Evolutionary conservation across 2,329 filamentous ascomycete species (phyloP).

Genomic region (Ceratocystis cubensis): DNA sequence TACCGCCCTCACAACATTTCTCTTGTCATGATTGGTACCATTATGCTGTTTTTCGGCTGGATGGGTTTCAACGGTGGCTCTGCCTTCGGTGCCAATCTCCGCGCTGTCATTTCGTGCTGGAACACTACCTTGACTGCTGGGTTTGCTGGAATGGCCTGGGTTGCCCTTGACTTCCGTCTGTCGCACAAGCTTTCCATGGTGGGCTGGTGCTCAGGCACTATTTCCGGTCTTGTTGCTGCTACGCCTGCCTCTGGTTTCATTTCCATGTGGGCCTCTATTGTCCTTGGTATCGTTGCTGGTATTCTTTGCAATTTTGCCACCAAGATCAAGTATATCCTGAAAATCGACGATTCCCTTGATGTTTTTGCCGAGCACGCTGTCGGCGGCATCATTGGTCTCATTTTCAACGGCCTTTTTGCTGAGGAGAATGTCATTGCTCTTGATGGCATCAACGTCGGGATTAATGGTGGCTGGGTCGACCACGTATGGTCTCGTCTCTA

Average conservation of each 20-base stretch:
- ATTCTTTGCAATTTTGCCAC: conserved; percentile 56
- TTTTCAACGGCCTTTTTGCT: conserved; percentile 64
- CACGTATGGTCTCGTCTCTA: conserved; percentile 63
- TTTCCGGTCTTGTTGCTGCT: conserved; percentile 57
- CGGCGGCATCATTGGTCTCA: conserved; percentile 54
- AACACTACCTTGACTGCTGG: conserved; percentile 90
- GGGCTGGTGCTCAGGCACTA: conserved; percentile 59
- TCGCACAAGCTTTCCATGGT: conserved; percentile 85
- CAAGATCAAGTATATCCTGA: conserved; percentile 50
- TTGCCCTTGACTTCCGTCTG: conserved; percentile 86
- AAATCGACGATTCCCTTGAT: conserved; percentile 59
- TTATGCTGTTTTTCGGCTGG: conserved; percentile 98
- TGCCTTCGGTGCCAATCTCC: conserved; percentile 82
- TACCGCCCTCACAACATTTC: conserved; percentile 99
- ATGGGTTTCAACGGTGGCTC: conserved; percentile 97
- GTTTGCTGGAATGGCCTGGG: conserved; percentile 88
- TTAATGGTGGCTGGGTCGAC: conserved; percentile 59
- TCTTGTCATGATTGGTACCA: conserved; percentile 85
- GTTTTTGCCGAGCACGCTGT: conserved; percentile 60
- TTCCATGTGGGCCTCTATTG: conserved; percentile 53
- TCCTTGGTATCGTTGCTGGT: conserved; percentile 54
- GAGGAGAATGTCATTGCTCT: conserved; percentile 59
- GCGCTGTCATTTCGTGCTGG: conserved; percentile 94
- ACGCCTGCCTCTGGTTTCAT: conserved; percentile 58
- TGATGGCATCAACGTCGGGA: conserved; percentile 60